phyloP scores from a whole-genome alignment of 352 stramenopile species.

The Phytophthora nicotianae region DNA sequence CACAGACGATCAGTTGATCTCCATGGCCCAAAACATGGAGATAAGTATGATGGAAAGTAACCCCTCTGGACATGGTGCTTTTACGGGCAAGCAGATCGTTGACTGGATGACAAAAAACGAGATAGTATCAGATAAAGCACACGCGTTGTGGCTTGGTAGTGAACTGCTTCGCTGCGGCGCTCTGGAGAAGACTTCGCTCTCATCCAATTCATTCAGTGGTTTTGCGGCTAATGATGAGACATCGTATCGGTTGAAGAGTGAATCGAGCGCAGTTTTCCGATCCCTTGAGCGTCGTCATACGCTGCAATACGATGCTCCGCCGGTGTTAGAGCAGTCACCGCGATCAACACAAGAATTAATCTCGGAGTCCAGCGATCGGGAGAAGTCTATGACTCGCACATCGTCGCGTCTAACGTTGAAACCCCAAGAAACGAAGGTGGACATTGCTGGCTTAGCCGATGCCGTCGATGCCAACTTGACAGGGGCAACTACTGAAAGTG shows the following conservation, averaged over 20 bases:
- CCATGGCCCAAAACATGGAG: conserved; percentile 80
- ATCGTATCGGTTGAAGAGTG: conserved; percentile 46
- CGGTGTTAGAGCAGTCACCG: conserved; percentile 17
- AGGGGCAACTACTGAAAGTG: conserved; percentile 13
- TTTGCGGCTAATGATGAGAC: conserved; percentile 40
- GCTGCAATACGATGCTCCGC: conserved; percentile 24
- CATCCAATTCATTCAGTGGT: conserved; percentile 32
- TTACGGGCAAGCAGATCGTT: conserved; percentile 66
- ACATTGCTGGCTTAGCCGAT: conserved; percentile 40
- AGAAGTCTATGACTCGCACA: conserved; percentile 25
- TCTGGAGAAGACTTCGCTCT: conserved; percentile 45
- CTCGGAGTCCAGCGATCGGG: conserved; percentile 14
- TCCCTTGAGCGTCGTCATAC: conserved; percentile 21
- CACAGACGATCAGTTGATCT: conserved; percentile 73
- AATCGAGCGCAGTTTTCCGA: conserved; percentile 45
- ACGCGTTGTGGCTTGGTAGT: conserved; percentile 77
- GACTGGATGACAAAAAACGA: conserved; percentile 83
- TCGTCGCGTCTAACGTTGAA: conserved; percentile 40
- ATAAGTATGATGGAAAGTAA: conserved; percentile 54
- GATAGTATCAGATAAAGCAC: conserved; percentile 70
- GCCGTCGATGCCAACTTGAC: conserved; percentile 39
- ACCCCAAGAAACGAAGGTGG: conserved; percentile 38
- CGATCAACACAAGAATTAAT: conserved; percentile 19
- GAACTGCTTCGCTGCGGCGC: conserved; percentile 70
- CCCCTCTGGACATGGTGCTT: conserved; percentile 48